Evolutionary conservation across 2,329 filamentous ascomycete species (phyloP).

Genomic region (Cladosporium sp.): DNA sequence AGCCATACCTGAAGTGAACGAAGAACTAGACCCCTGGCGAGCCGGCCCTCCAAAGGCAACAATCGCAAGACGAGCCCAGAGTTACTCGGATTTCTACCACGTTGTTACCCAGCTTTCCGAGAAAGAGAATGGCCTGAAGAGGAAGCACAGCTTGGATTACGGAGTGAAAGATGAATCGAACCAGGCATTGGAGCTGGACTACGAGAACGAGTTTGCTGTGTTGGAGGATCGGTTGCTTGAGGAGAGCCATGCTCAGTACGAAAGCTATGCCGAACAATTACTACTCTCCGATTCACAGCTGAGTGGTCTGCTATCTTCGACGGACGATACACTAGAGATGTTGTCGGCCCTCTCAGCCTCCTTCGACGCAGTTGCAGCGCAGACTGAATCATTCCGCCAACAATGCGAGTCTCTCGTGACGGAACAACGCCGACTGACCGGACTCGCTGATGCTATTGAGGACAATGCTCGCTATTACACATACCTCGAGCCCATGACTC

Average conservation of each 20-base stretch:
- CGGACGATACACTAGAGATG: slow-evolving; percentile 68
- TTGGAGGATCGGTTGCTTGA: slow-evolving; percentile 67
- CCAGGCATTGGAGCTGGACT: slow-evolving; percentile 46
- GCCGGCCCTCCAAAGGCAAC: slow-evolving; percentile 64
- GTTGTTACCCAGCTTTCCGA: slow-evolving; percentile 55
- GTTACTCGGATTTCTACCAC: slow-evolving; percentile 73
- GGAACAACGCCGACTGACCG: slow-evolving; percentile 75
- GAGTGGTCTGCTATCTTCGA: slow-evolving; percentile 71
- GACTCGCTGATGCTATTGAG: slow-evolving; percentile 76
- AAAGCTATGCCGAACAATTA: slow-evolving; percentile 80
- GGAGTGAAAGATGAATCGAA: not conserved
- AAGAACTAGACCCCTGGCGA: slow-evolving; percentile 49
- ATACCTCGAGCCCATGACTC: slow-evolving; percentile 85
- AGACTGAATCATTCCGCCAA: slow-evolving; percentile 88
- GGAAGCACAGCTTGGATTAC: slow-evolving; percentile 36
- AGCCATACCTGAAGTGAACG: slow-evolving; percentile 55
- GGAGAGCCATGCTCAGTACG: slow-evolving; percentile 79
- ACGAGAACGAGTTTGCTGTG: slow-evolving; percentile 55
- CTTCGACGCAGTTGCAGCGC: slow-evolving; percentile 80
- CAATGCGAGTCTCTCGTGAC: slow-evolving; percentile 84
- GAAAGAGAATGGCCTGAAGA: slow-evolving; percentile 46
- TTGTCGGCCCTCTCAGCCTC: slow-evolving; percentile 77
- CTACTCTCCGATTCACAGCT: slow-evolving; percentile 77
- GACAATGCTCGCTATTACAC: slow-evolving; percentile 92
- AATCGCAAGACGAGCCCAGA: slow-evolving; percentile 63